Percentiles rank a stretch among this genome's conserved stretches.
Evolutionary conservation across 208 protist species (phyloP).

Genomic region (Naegleria lovaniensis): DNA sequence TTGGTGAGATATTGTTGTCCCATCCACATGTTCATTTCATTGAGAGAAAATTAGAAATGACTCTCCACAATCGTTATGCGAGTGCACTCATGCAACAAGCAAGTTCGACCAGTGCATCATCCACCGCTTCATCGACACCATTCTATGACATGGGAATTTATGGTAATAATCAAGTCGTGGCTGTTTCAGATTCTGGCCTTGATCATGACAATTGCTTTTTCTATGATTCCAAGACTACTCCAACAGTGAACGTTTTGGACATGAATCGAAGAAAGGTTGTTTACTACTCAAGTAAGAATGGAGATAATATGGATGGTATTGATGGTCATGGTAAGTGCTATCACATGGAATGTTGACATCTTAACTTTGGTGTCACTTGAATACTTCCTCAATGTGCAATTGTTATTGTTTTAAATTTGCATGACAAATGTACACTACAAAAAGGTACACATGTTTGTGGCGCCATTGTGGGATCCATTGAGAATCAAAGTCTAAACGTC

Average conservation of each 20-base stretch:
- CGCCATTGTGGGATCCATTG: background rate
- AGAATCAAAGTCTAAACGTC: background rate
- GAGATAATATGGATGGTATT: background rate
- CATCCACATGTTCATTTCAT: background rate
- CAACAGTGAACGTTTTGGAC: background rate
- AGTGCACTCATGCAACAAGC: background rate
- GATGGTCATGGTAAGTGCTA: background rate
- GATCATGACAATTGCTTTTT: slow-evolving; percentile 3
- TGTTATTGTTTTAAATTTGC: no score
- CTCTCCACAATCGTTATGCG: background rate
- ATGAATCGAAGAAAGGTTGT: background rate
- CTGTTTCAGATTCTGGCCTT: background rate
- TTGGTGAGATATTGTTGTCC: background rate
- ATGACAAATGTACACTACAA: no score
- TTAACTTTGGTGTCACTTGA: no score
- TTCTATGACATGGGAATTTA: background rate
- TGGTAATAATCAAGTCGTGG: background rate
- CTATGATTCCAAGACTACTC: background rate
- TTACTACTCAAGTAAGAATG: background rate
- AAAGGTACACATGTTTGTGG: background rate
- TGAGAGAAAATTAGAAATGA: background rate
- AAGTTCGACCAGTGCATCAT: background rate
- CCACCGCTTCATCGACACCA: background rate
- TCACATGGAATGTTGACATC: no score
- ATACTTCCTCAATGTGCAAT: no score